Conservation (phyloP, 1,284 basidiomycete species). For the Papiliotrema fonsecae region DNA sequence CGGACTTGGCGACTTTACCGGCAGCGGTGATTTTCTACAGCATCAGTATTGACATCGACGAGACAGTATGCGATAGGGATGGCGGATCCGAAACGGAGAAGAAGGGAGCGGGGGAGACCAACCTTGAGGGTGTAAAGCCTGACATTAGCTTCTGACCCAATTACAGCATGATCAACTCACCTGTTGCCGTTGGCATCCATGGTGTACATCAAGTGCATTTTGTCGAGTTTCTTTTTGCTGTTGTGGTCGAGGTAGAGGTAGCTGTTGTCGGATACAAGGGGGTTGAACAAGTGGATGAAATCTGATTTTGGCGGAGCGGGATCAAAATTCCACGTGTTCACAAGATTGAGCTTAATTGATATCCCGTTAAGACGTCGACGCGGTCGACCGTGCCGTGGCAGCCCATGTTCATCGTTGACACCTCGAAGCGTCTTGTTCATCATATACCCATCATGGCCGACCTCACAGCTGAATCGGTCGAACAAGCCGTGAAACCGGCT, state of each 20-base stretch:
- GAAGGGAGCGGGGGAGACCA: slow-evolving; percentile 19
- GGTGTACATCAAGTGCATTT: slow-evolving; percentile 93
- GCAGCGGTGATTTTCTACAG: slow-evolving; percentile 71
- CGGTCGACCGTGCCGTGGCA: too few species aligned
- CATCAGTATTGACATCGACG: slow-evolving; percentile 9
- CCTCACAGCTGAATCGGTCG: not conserved
- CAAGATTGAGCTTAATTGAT: too few species aligned
- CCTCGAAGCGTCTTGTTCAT: too few species aligned
- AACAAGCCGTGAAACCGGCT: not conserved
- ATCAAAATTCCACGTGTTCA: slow-evolving; percentile 6
- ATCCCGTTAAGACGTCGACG: too few species aligned
- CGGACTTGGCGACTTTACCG: slow-evolving; percentile 83
- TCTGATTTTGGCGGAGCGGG: too few species aligned
- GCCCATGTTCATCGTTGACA: too few species aligned
- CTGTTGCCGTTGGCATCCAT: slow-evolving; percentile 67
- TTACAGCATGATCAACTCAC: slow-evolving; percentile 16
- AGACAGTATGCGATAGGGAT: not conserved
- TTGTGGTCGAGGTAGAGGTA: not conserved
- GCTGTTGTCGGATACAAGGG: not conserved
- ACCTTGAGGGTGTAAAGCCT: slow-evolving; percentile 87
- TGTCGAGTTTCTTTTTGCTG: slow-evolving; percentile 16
- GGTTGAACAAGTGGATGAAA: not conserved
- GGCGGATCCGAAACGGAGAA: too few species aligned
- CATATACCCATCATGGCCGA: not conserved
- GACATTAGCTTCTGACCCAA: slow-evolving; percentile 15